A percentile compares a stretch with the other conserved stretches of the same genome.
Evolutionary conservation across 2,329 filamentous ascomycete species (phyloP).

Genomic region (Fusarium algeriense): DNA sequence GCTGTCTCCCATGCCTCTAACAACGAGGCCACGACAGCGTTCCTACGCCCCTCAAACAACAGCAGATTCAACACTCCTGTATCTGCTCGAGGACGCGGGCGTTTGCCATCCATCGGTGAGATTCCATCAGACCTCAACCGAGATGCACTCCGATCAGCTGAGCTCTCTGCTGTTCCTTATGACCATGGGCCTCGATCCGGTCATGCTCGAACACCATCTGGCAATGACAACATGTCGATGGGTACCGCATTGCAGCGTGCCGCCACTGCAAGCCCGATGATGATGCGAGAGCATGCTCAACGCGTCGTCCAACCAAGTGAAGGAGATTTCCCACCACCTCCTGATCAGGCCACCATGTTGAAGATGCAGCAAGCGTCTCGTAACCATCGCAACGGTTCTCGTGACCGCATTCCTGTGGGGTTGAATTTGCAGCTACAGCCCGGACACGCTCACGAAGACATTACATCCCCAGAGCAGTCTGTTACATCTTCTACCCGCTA

Average conservation of each 20-base stretch:
- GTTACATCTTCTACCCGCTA: slow-evolving; percentile 65
- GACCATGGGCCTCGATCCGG: slow-evolving; percentile 47
- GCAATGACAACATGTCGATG: slow-evolving; percentile 57
- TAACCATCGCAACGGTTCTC: slow-evolving; percentile 75
- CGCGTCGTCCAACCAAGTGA: slow-evolving; percentile 49
- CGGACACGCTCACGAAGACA: slow-evolving; percentile 64
- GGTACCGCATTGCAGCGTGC: slow-evolving; percentile 70
- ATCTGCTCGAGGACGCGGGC: slow-evolving; percentile 70
- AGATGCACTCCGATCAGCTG: slow-evolving; percentile 45
- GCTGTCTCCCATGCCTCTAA: slow-evolving; percentile 62
- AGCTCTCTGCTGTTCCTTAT: slow-evolving; percentile 36
- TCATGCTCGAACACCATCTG: slow-evolving; percentile 55
- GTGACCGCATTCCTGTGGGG: slow-evolving; percentile 82
- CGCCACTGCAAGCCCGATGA: slow-evolving; percentile 75
- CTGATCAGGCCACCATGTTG: slow-evolving; percentile 69
- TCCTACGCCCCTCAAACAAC: slow-evolving; percentile 74
- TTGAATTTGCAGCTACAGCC: slow-evolving; percentile 73
- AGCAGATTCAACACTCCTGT: slow-evolving; percentile 78
- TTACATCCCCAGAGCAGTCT: slow-evolving; percentile 69
- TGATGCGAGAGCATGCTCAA: slow-evolving; percentile 64
- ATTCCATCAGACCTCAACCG: slow-evolving; percentile 51
- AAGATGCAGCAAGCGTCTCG: slow-evolving; percentile 69
- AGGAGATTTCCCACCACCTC: slow-evolving; percentile 71
- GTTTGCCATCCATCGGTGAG: slow-evolving; percentile 84
- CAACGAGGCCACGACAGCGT: slow-evolving; percentile 74